phyloP scores from a whole-genome alignment of 768 basidiomycete species.

The Auriscalpium vulgare region DNA sequence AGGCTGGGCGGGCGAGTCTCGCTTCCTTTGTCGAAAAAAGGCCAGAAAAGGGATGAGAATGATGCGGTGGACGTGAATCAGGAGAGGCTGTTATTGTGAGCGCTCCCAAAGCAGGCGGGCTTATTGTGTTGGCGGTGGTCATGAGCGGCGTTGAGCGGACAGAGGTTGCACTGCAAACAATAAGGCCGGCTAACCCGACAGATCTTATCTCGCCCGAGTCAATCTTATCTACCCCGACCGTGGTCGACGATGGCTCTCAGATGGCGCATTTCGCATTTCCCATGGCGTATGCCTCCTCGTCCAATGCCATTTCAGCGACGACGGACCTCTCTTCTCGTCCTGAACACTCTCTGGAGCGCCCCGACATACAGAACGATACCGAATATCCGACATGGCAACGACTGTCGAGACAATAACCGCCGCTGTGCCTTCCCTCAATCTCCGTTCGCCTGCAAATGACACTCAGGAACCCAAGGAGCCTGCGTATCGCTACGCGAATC shows the following conservation, averaged over 20 bases:
- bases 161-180: background rate
- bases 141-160: background rate
- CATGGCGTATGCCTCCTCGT: background rate
- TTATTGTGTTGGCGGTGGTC: background rate
- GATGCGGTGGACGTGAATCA: too few relatives aligned
- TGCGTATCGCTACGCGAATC: constrained; percentile 59
- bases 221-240: background rate
- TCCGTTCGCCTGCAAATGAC: constrained; percentile 8
- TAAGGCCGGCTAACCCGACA: background rate
- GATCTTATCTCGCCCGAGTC: background rate
- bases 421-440: constrained; percentile 11
- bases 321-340: background rate
- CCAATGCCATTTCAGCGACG: background rate
- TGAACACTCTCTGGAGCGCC: background rate
- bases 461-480: constrained; percentile 7
- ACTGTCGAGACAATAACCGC: constrained; percentile 16
- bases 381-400: constrained; percentile 16
- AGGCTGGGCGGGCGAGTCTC: too few relatives aligned
- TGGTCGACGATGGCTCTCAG: background rate
- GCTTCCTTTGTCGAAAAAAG: too few relatives aligned
- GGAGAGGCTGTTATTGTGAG: too few relatives aligned
- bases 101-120: background rate
- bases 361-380: background rate
- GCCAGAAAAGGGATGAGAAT: too few relatives aligned
- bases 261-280: background rate